phyloP scores from a whole-genome alignment of 2,329 filamentous ascomycete genomes.

The Elsinoe batatas region DNA sequence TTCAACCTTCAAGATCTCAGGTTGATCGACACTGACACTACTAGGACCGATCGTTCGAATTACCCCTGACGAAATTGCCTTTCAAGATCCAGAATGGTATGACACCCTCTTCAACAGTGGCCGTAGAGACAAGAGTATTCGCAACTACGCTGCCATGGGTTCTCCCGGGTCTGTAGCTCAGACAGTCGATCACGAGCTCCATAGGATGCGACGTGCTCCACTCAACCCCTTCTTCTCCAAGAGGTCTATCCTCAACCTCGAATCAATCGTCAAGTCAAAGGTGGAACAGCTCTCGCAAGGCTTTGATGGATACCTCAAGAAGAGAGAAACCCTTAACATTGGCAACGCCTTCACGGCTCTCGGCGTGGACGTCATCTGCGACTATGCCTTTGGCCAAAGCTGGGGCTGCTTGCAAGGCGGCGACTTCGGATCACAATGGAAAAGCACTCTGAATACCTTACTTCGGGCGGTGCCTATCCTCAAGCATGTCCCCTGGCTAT shows the following conservation, averaged over 20 bases:
- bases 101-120: conserved; percentile 13
- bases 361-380: not conserved
- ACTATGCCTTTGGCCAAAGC: conserved; percentile 3
- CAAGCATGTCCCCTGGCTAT: not conserved
- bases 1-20: not conserved
- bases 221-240: conserved; percentile 37
- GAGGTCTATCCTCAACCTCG: not conserved
- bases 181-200: conserved; percentile 32
- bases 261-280: not conserved
- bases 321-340: not conserved
- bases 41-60: conserved; percentile 21
- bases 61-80: conserved; percentile 34
- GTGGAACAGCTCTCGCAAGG: not conserved
- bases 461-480: not conserved
- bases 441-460: not conserved
- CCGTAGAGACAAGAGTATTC: not conserved
- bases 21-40: not conserved
- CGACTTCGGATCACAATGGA: not conserved
- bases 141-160: conserved; percentile 1
- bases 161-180: conserved; percentile 12
- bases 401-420: not conserved
- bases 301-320: not conserved
- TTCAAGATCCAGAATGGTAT: conserved; percentile 31
- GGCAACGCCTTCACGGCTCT: not conserved
- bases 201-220: conserved; percentile 33